Conservation (phyloP, 371 early-diverging fungal genomes). For the Mortierella sp. region DNA sequence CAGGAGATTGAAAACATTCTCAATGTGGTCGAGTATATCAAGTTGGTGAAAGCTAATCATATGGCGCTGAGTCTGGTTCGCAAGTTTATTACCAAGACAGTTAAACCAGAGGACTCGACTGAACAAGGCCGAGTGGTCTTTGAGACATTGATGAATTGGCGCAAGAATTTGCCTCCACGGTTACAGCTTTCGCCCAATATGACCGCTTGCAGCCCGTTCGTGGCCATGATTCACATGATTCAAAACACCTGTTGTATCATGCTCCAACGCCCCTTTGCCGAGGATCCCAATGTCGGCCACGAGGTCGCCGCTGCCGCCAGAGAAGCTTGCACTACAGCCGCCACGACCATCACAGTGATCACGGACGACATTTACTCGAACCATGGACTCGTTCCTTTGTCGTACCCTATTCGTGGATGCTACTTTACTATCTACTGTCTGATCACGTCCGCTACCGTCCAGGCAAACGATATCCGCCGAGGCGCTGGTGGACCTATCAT, state of each 20-base stretch:
- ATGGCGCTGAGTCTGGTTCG: slow-evolving; percentile 39
- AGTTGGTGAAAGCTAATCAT: slow-evolving; percentile 46
- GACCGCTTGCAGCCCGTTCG: slow-evolving; percentile 46
- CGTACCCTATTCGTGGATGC: slow-evolving; percentile 54
- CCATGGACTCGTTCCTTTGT: slow-evolving; percentile 45
- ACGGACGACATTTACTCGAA: slow-evolving; percentile 54
- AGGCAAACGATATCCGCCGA: slow-evolving; percentile 46
- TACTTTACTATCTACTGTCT: slow-evolving; percentile 56
- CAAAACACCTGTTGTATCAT: slow-evolving; percentile 62
- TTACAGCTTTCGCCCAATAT: slow-evolving; percentile 45
- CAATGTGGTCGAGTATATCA: slow-evolving; percentile 46
- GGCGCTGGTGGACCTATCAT: slow-evolving; percentile 40
- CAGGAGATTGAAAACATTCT: slow-evolving; percentile 48
- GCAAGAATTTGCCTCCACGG: slow-evolving; percentile 29
- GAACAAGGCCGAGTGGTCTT: slow-evolving; percentile 21
- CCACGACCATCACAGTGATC: slow-evolving; percentile 60
- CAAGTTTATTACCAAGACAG: slow-evolving; percentile 42
- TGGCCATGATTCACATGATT: slow-evolving; percentile 59
- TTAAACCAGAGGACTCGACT: slow-evolving; percentile 35
- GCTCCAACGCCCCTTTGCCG: slow-evolving; percentile 63
- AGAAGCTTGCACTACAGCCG: slow-evolving; percentile 65
- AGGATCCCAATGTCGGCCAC: slow-evolving; percentile 25
- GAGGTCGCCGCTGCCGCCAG: slow-evolving; percentile 45
- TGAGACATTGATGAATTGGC: slow-evolving; percentile 25
- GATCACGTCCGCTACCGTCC: slow-evolving; percentile 52